Percentiles rank a stretch among this genome's conserved stretches.
Evolutionary conservation across 192 early-diverging fungal species (phyloP).

Genomic region (Coemansia sp.): DNA sequence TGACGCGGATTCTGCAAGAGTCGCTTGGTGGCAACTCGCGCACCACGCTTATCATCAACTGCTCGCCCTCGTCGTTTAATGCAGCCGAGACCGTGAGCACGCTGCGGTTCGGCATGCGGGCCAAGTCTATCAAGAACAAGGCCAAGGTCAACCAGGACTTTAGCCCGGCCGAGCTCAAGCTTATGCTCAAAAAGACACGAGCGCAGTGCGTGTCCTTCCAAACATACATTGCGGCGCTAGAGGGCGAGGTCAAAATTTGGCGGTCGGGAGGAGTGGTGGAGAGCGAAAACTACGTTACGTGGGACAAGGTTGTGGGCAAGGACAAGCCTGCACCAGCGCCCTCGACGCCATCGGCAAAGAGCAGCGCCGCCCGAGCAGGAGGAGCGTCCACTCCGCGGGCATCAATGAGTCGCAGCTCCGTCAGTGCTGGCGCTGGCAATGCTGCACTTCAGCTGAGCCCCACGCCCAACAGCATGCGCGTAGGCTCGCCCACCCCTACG

Average conservation of each 20-base stretch:
- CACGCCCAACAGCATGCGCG: constrained; percentile 34
- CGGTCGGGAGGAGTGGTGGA: constrained; percentile 71
- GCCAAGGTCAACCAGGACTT: constrained; percentile 98
- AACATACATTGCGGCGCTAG: constrained; percentile 76
- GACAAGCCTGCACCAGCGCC: constrained; percentile 22
- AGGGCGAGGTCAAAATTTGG: constrained; percentile 90
- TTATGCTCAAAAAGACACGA: constrained; percentile 87
- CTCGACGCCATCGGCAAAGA: constrained; percentile 22
- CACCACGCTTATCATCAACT: constrained; percentile 98
- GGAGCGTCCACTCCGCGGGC: constrained; percentile 29
- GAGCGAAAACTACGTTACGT: constrained; percentile 56
- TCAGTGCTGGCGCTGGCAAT: constrained; percentile 46
- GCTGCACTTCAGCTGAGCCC: constrained; percentile 34
- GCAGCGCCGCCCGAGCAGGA: constrained; percentile 26
- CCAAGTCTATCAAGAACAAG: constrained; percentile 99
- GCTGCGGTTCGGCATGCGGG: constrained; percentile 95
- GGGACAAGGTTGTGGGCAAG: constrained; percentile 41
- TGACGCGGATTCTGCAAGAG: constrained; percentile 99
- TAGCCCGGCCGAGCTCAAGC: constrained; percentile 91
- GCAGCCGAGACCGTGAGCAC: constrained; percentile 93
- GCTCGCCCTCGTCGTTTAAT: constrained; percentile 96
- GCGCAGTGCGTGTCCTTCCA: constrained; percentile 77
- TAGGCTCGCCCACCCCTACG: constrained; percentile 44
- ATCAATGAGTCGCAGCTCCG: constrained; percentile 31
- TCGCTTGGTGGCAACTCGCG: constrained; percentile 99